A percentile compares a stretch with the other conserved stretches of the same genome.
These are phyloP conservation scores for Ceratocystis albifundus DNA, from an alignment of 2,329 filamentous ascomycete genomes.

Conservation along the genomic window DNA sequence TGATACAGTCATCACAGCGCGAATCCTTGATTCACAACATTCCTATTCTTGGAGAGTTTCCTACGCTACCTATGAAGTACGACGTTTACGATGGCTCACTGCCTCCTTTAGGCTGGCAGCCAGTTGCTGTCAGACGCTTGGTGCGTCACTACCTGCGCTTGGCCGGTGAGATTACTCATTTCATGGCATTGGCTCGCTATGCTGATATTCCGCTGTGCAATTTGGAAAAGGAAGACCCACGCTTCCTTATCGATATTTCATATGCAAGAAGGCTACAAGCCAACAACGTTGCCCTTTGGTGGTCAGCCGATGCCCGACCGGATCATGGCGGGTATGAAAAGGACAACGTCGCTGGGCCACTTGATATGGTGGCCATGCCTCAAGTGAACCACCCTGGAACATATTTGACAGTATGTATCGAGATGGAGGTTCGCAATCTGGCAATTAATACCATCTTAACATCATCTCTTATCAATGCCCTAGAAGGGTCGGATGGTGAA, in stretches of 20 bases:
- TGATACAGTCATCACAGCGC: constrained; percentile 81
- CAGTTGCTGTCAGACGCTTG: constrained; percentile 72
- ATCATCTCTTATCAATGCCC: constrained; percentile 89
- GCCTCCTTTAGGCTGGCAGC: constrained; percentile 87
- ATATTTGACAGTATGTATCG: constrained; percentile 92
- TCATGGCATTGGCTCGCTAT: constrained; percentile 78
- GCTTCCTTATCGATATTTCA: constrained; percentile 89
- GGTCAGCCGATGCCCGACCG: constrained; percentile 74
- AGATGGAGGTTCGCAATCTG: constrained; percentile 84
- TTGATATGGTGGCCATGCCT: constrained; percentile 86
- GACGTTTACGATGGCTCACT: constrained; percentile 76
- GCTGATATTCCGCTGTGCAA: constrained; percentile 94
- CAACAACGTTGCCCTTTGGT: constrained; percentile 93
- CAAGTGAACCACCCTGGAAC: constrained; percentile 86
- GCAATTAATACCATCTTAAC: constrained; percentile 97
- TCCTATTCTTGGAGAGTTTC: constrained; percentile 71
- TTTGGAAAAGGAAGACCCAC: constrained; percentile 82
- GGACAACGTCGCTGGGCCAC: constrained; percentile 70
- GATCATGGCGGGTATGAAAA: constrained; percentile 94
- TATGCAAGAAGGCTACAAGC: constrained; percentile 83
- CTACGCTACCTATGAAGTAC: constrained; percentile 67
- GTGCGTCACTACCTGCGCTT: constrained; percentile 85
- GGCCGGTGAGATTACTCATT: constrained; percentile 82
- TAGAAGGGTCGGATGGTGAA: constrained; percentile 78
- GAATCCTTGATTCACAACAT: constrained; percentile 74